These are phyloP conservation scores for Mycena amicta DNA, from an alignment of 768 basidiomycete genomes.

Conservation along the genomic window DNA sequence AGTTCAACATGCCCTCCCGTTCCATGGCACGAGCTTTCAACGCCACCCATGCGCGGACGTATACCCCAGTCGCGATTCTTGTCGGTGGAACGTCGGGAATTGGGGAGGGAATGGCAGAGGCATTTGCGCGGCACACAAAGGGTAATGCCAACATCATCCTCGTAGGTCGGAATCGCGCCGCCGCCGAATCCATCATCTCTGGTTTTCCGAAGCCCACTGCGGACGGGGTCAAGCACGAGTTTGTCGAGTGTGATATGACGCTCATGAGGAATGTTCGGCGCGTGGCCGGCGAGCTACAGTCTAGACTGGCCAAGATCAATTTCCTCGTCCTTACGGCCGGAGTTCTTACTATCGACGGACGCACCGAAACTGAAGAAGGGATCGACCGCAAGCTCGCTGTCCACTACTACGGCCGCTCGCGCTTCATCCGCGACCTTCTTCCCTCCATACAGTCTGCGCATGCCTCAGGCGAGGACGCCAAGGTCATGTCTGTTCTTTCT, in stretches of 20 bases:
- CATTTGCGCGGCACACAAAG: too few species aligned
- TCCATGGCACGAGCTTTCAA: too few species aligned
- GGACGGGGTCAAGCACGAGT: too few species aligned
- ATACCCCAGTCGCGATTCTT: too few species aligned
- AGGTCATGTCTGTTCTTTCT: conserved; percentile 46
- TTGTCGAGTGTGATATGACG: conserved; percentile 50
- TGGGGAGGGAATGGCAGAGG: too few species aligned
- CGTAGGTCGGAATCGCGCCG: too few species aligned
- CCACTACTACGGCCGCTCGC: conserved; percentile 54
- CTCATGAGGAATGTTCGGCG: conserved; percentile 49
- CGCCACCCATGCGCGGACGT: too few species aligned
- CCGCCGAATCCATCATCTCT: too few species aligned
- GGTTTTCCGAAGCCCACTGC: too few species aligned
- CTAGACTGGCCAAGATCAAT: conserved; percentile 47
- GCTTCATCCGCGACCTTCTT: conserved; percentile 48
- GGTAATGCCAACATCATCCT: too few species aligned
- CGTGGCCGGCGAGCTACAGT: conserved; percentile 27
- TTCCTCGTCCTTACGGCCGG: conserved; percentile 52
- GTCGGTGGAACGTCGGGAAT: too few species aligned
- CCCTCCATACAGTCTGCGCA: conserved; percentile 45
- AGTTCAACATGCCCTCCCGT: too few species aligned
- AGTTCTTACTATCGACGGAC: conserved; percentile 35
- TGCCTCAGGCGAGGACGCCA: conserved; percentile 48
- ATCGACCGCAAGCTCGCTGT: conserved; percentile 43
- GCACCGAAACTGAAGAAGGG: conserved; percentile 44